Conservation (phyloP, 2,329 filamentous ascomycete genomes). For the Penicillium aurantiogriseum region DNA sequence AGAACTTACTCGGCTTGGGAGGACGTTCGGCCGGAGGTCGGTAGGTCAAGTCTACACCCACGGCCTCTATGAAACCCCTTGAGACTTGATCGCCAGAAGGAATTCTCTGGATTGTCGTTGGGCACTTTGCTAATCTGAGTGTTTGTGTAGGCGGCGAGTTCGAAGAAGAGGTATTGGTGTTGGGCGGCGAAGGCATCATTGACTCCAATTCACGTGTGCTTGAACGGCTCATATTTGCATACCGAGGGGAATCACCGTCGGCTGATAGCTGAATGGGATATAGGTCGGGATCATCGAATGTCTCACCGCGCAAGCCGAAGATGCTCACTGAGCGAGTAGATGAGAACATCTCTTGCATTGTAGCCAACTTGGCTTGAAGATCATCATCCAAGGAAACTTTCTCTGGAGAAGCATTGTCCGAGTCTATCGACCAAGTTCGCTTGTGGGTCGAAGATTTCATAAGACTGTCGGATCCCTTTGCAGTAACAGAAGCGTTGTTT, state of each 20-base stretch:
- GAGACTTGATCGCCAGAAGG: slow-evolving; percentile 43
- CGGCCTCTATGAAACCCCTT: slow-evolving; percentile 82
- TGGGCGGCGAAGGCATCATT: slow-evolving; percentile 40
- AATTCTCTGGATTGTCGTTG: slow-evolving; percentile 34
- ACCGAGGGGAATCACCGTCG: slow-evolving; percentile 32
- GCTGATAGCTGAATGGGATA: slow-evolving; percentile 42
- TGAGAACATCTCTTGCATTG: slow-evolving; percentile 49
- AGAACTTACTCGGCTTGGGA: slow-evolving; percentile 61
- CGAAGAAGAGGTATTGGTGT: slow-evolving; percentile 41
- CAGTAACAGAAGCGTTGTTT: slow-evolving; percentile 53
- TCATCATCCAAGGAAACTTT: slow-evolving; percentile 45
- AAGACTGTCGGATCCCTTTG: slow-evolving; percentile 55
- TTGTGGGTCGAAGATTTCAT: slow-evolving; percentile 90
- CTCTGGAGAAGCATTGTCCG: slow-evolving; percentile 50
- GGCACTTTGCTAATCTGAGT: slow-evolving; percentile 22
- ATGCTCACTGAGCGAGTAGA: slow-evolving; percentile 45
- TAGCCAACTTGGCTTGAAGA: slow-evolving; percentile 43
- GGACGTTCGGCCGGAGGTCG: slow-evolving; percentile 71
- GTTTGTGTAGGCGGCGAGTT: slow-evolving; percentile 34
- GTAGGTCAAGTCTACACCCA: slow-evolving; percentile 86
- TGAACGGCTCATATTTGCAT: slow-evolving; percentile 30
- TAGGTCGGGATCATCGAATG: slow-evolving; percentile 47
- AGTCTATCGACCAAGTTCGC: slow-evolving; percentile 92
- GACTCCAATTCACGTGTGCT: slow-evolving; percentile 35
- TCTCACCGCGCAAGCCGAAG: slow-evolving; percentile 44